Conservation (phyloP, 805 yeast species). For the Candida nanaspora region DNA sequence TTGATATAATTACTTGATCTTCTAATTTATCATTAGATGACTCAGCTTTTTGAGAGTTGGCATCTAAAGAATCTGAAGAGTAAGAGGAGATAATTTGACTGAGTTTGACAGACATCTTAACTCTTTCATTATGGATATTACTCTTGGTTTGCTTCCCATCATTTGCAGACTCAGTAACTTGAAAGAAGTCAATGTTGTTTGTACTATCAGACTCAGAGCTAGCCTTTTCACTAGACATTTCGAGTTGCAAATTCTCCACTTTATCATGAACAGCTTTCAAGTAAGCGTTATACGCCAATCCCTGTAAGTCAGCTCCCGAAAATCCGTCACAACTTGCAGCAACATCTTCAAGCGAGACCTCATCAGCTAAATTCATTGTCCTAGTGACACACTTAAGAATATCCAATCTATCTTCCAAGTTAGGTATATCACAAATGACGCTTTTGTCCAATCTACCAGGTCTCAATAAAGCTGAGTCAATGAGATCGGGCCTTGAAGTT, state of each 20-base stretch:
- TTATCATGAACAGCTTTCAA: constrained; percentile 74
- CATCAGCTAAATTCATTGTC: constrained; percentile 51
- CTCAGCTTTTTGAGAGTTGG: constrained; percentile 2
- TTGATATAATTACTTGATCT: constrained; percentile 36
- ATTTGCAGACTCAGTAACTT: constrained; percentile 6
- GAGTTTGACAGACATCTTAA: constrained; percentile 12
- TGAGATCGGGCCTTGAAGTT: constrained; percentile 90
- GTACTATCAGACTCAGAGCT: not conserved
- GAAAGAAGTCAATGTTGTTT: constrained; percentile 14
- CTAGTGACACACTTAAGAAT: constrained; percentile 53
- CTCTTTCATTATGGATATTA: constrained; percentile 3
- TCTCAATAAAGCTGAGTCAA: constrained; percentile 88
- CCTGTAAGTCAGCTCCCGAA: constrained; percentile 95
- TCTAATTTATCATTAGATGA: constrained; percentile 9
- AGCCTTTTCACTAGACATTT: constrained; percentile 9
- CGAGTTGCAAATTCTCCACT: constrained; percentile 40
- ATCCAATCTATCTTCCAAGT: constrained; percentile 59
- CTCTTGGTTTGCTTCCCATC: constrained; percentile 1
- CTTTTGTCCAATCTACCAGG: constrained; percentile 96
- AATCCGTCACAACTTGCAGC: constrained; percentile 65
- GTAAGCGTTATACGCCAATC: constrained; percentile 85
- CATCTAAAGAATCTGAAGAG: not conserved
- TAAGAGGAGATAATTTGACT: constrained; percentile 9
- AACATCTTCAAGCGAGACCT: constrained; percentile 44
- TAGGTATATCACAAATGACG: constrained; percentile 85